Conservation (phyloP, 345 rosid genomes). For the Excoecaria agallocha region DNA sequence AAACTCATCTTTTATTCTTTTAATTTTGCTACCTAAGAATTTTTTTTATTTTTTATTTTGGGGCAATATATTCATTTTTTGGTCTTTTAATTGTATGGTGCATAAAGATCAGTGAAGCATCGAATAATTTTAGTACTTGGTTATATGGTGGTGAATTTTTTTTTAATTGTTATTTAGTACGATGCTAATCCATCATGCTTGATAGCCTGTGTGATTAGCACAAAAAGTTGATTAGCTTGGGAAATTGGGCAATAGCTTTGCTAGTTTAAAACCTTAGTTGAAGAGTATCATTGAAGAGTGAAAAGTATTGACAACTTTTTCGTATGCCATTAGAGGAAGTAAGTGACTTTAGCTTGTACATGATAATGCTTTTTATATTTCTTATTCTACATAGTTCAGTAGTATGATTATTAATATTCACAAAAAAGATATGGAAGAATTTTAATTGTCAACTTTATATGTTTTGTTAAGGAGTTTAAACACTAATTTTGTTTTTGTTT, state of each 20-base stretch:
- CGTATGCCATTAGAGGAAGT: conserved; percentile 18
- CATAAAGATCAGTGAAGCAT: neutral
- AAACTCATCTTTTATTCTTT: no score
- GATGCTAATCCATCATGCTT: neutral
- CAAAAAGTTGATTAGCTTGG: neutral
- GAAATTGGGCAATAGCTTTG: neutral
- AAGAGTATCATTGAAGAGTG: conserved; percentile 39
- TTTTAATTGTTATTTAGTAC: no score
- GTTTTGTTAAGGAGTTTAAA: no score
- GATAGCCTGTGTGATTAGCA: neutral
- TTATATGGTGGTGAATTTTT: neutral
- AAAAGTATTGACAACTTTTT: conserved; percentile 21
- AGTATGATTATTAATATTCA: neutral
- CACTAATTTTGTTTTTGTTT: no score
- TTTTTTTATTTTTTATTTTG: no score
- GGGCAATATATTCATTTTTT: neutral
- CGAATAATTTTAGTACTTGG: neutral
- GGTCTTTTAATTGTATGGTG: neutral
- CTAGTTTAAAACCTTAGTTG: neutral
- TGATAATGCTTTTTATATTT: neutral
- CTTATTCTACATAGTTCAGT: neutral
- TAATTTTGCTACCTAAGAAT: no score
- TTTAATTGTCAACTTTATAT: no score
- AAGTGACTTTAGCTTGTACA: conserved; percentile 19
- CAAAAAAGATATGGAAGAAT: neutral